Evolutionary conservation across 192 early-diverging fungal genomes (phyloP).

Genomic region (Linderina pennispora): DNA sequence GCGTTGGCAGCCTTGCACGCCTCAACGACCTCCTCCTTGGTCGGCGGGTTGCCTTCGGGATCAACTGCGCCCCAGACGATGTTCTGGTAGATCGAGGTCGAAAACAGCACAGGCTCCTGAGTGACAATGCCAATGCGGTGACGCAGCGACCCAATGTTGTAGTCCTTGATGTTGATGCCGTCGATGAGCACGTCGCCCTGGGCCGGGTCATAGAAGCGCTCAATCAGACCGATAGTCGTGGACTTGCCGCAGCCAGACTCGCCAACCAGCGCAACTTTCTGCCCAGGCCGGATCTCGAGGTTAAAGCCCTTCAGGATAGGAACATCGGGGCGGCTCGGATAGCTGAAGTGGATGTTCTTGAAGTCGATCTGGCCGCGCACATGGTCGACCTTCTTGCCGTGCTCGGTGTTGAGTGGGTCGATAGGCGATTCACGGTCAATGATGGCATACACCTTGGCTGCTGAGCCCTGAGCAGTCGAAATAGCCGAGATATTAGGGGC

Average conservation of each 20-base stretch:
- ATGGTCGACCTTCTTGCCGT: slow-evolving; percentile 29
- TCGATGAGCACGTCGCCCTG: slow-evolving; percentile 65
- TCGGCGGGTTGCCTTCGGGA: slow-evolving; percentile 49
- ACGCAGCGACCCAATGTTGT: slow-evolving; percentile 76
- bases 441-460: slow-evolving; percentile 66
- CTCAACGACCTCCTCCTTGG: slow-evolving; percentile 65
- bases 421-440: slow-evolving; percentile 80
- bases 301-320: slow-evolving; percentile 70
- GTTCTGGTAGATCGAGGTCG: slow-evolving; percentile 71
- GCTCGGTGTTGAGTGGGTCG: slow-evolving; percentile 45
- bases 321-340: slow-evolving; percentile 79
- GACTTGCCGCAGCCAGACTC: slow-evolving; percentile 81
- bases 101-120: slow-evolving; percentile 90
- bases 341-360: slow-evolving; percentile 73
- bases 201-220: slow-evolving; percentile 76
- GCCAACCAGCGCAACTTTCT: slow-evolving; percentile 87
- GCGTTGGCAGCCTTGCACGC: slow-evolving; percentile 66
- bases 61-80: slow-evolving; percentile 61
- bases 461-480: slow-evolving; percentile 69
- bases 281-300: slow-evolving; percentile 68
- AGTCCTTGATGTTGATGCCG: slow-evolving; percentile 65
- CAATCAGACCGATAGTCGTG: slow-evolving; percentile 75
- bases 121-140: slow-evolving; percentile 81
- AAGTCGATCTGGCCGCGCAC: slow-evolving; percentile 66
- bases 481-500: slow-evolving; percentile 68